Conservation (phyloP, 192 early-diverging fungal genomes). For the Coemansia sp. region DNA sequence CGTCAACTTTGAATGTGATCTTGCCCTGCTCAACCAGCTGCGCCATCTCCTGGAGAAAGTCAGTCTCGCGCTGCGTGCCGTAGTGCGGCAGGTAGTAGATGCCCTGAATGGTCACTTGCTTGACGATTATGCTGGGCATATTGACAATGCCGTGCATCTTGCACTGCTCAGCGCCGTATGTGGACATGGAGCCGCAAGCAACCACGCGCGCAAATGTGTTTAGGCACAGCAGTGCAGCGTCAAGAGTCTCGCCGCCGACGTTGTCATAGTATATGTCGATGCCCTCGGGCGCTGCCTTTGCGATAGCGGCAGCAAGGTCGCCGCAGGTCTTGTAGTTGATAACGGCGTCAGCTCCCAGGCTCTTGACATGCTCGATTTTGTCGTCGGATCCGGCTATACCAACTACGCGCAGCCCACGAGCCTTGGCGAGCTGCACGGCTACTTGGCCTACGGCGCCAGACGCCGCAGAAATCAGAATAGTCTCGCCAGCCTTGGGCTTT, state of each 20-base stretch:
- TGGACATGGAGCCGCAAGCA: conserved; percentile 77
- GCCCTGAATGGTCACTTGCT: conserved; percentile 65
- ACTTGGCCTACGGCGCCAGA: conserved; percentile 80
- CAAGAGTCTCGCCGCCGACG: conserved; percentile 82
- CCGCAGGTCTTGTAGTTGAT: conserved; percentile 92
- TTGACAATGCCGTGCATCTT: conserved; percentile 64
- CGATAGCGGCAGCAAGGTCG: conserved; percentile 56
- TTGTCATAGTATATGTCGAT: conserved; percentile 90
- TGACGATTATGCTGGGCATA: conserved; percentile 58
- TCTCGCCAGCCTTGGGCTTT: conserved; percentile 80
- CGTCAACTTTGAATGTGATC: conserved; percentile 61
- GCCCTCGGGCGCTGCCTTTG: conserved; percentile 70
- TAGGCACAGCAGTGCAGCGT: conserved; percentile 66
- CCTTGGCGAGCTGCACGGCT: conserved; percentile 83
- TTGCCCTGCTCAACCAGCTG: conserved; percentile 62
- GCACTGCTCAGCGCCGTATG: conserved; percentile 58
- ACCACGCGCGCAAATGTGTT: conserved; percentile 71
- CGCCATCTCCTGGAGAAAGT: conserved; percentile 63
- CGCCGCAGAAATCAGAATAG: conserved; percentile 80
- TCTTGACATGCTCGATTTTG: conserved; percentile 73
- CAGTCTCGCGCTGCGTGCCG: conserved; percentile 45
- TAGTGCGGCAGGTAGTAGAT: conserved; percentile 64
- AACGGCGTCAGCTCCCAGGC: conserved; percentile 77
- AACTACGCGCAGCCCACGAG: conserved; percentile 77
- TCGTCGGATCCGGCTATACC: conserved; percentile 85